These are phyloP conservation scores for Coriolopsis trogii DNA, from an alignment of 1,284 basidiomycete genomes.

Conservation along the genomic window DNA sequence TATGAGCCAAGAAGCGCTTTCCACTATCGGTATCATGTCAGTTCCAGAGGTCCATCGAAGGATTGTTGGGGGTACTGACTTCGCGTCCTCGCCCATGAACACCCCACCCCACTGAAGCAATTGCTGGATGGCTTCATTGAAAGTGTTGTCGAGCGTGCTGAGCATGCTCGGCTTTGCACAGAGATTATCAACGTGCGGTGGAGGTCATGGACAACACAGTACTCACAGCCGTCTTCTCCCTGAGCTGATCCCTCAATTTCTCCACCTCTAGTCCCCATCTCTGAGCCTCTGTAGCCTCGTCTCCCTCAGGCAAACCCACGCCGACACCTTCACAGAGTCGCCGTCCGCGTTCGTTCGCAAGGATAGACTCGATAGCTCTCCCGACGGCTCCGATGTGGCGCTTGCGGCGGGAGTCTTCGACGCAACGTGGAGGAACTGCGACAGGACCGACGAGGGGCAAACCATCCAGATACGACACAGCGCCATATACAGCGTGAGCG, in stretches of 20 bases:
- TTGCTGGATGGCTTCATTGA: constrained; percentile 83
- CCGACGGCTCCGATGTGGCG: constrained; percentile 79
- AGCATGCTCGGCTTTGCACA: constrained; percentile 56
- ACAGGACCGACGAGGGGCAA: constrained; percentile 79
- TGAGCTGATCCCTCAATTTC: constrained; percentile 56
- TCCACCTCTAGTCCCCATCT: constrained; percentile 73
- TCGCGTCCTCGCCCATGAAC: constrained; percentile 68
- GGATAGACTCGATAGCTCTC: constrained; percentile 67
- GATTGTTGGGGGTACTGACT: constrained; percentile 67
- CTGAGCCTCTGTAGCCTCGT: constrained; percentile 56
- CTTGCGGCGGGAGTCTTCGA: constrained; percentile 83
- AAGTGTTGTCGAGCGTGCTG: constrained; percentile 68
- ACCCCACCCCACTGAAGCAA: constrained; percentile 81
- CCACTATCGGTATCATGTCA: constrained; percentile 55
- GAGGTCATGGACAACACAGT: constrained; percentile 1
- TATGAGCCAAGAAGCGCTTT: constrained; percentile 77
- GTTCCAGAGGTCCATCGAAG: too few species aligned
- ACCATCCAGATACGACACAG: constrained; percentile 54
- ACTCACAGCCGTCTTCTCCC: constrained; percentile 56
- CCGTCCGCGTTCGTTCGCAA: constrained; percentile 72
- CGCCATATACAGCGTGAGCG: constrained; percentile 27
- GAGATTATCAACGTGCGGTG: constrained; percentile 23
- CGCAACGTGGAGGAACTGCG: constrained; percentile 80
- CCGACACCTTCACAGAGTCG: constrained; percentile 71
- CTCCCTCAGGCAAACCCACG: constrained; percentile 31